Percentiles rank a stretch among this genome's conserved stretches.
These are phyloP conservation scores for Umbelopsis sp. DNA, from an alignment of 192 early-diverging fungal species.

Conservation along the genomic window DNA sequence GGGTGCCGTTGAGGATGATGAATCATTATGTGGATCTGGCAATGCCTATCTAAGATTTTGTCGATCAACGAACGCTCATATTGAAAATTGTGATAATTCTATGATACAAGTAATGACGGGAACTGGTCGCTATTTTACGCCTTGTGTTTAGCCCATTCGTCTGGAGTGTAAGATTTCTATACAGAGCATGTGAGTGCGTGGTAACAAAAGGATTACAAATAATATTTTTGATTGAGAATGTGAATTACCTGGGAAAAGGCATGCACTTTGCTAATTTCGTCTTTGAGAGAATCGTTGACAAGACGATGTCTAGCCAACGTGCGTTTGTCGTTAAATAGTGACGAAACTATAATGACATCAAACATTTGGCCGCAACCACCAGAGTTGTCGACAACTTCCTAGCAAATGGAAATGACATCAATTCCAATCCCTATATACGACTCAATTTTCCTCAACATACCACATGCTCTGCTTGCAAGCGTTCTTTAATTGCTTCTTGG, in stretches of 20 bases:
- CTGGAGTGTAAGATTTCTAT: conserved; percentile 72
- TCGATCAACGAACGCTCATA: background rate
- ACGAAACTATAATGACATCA: conserved; percentile 77
- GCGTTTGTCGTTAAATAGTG: conserved; percentile 70
- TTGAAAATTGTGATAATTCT: background rate
- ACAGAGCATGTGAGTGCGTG: background rate
- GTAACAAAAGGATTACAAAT: background rate
- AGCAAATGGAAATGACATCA: background rate
- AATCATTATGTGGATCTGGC: no score
- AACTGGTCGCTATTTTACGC: background rate
- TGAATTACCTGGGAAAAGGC: conserved; percentile 79
- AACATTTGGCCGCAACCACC: conserved; percentile 85
- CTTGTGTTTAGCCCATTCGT: conserved; percentile 52
- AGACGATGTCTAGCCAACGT: conserved; percentile 75
- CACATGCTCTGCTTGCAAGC: conserved; percentile 43
- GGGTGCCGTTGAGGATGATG: no score
- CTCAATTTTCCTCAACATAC: conserved; percentile 19
- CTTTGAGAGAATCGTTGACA: conserved; percentile 81
- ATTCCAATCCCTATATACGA: background rate
- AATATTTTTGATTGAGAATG: background rate
- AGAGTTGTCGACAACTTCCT: conserved; percentile 57
- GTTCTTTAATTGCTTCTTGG: conserved; percentile 34
- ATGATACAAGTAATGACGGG: background rate
- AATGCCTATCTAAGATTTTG: no score
- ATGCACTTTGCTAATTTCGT: conserved; percentile 78